Base-by-base conservation (phyloP, 2,329 filamentous ascomycete species). In the Davidsoniella australis region DNA sequence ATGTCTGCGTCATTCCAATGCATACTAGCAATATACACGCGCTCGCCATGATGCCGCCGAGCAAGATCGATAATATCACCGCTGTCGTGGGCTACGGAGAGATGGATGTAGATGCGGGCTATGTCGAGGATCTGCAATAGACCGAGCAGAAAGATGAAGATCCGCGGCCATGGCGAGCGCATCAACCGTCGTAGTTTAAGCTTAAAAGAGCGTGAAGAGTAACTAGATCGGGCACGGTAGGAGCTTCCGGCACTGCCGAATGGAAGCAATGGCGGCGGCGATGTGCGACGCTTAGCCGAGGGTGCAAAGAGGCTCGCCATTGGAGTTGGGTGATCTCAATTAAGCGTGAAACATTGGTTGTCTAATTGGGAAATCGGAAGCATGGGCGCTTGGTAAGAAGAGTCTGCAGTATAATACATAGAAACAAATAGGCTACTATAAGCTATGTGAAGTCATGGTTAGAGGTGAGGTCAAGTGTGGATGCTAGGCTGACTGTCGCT, bases 21-120 rank as follows among this genome's bases (percentile, higher is more conserved):
- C 58, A 80, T 75, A 53, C 74, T 75, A 4, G 78, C 75, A 53
- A 86, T 82, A 63, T 76, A 85, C 54, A 85, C 71, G 54, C 66
- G 63, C 57, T 66, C 62, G 44, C 54, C 56, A 18, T 55, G 58
- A 41, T 60, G 58, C 48, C 59, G 56, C 48, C 47, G 46, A 5
- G 50, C 39, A 12, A 52, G 41, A 14, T 49, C 50, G 41, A 52
- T 52, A 14, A 49, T 33, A 41, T 47, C 43, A 41, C 29, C 43
- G 14, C 29, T 49, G 36, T 49, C 50, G 45, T 52, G 50, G 10
- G 41, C 42, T 4, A 49, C 37, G 3, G 47, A 37, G 17, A 66
- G 59, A 24, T 59, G 58, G 39, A 56, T 57, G 52, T 65, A 61
- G 41, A 68, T 62, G 12, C 63, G 63, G 17, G 66, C 58, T 37